Conservation (phyloP, 371 early-diverging fungal genomes). For the Agmasoma carcini region DNA sequence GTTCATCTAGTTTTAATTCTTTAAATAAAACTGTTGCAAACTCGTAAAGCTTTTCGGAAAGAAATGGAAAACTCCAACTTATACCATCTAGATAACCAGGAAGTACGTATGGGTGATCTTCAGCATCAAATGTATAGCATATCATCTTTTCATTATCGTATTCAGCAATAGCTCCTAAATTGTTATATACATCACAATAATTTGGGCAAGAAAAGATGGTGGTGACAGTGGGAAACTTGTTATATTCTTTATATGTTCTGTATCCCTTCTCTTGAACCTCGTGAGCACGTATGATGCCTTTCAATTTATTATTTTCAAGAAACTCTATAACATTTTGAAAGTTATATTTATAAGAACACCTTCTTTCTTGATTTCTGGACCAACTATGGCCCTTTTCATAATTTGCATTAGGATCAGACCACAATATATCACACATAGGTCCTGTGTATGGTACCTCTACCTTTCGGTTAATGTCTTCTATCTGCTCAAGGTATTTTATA, state of each 20-base stretch:
- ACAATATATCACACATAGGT: constrained; percentile 79
- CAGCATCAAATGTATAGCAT: constrained; percentile 65
- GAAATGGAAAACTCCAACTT: constrained; percentile 88
- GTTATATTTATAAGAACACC: constrained; percentile 69
- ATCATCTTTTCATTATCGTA: constrained; percentile 87
- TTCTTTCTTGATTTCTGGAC: constrained; percentile 59
- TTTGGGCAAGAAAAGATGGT: constrained; percentile 90
- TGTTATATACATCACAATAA: constrained; percentile 57
- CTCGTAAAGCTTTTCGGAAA: constrained; percentile 65
- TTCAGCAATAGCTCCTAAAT: constrained; percentile 68
- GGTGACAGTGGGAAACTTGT: constrained; percentile 58
- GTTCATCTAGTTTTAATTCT: not conserved
- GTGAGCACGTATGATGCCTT: constrained; percentile 82
- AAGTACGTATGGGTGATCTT: constrained; percentile 79
- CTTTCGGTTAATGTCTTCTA: constrained; percentile 77
- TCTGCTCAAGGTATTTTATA: constrained; percentile 67
- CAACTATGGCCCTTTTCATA: constrained; percentile 66
- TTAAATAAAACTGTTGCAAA: constrained; percentile 2
- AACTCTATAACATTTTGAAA: constrained; percentile 74
- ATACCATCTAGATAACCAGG: constrained; percentile 89
- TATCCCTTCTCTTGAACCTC: constrained; percentile 93
- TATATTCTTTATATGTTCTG: constrained; percentile 71
- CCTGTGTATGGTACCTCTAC: constrained; percentile 78
- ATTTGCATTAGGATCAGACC: constrained; percentile 69
- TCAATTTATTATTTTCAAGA: constrained; percentile 70